Percentiles rank a stretch among this genome's conserved stretches.
Conservation (phyloP, 2,329 filamentous ascomycete species). For the Cercospora sp. region DNA sequence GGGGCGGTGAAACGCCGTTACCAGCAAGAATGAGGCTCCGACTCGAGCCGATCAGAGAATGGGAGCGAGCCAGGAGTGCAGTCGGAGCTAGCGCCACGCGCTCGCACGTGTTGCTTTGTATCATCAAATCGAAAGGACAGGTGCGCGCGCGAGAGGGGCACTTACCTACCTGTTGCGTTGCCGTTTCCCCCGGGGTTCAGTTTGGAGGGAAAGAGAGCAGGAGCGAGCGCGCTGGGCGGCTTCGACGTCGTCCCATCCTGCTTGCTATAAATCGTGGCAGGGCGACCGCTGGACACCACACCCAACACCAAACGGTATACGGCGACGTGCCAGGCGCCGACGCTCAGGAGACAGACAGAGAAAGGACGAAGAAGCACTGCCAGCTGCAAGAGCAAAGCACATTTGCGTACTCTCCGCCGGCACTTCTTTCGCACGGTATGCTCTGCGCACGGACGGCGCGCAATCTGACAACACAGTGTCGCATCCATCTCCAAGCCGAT, state of each 20-base stretch:
- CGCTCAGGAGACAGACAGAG: background rate
- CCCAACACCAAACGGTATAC: background rate
- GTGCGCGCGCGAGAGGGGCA: background rate
- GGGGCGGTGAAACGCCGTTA: background rate
- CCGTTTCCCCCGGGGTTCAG: too few relatives aligned
- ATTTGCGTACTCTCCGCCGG: background rate
- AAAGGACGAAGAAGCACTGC: background rate
- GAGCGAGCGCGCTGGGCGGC: too few relatives aligned
- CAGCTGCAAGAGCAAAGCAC: background rate
- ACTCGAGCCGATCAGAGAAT: background rate
- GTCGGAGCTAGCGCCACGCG: background rate
- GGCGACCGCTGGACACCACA: background rate
- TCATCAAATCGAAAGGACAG: too few relatives aligned
- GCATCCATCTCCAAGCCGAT: background rate
- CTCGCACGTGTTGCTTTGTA: background rate
- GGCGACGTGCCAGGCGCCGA: background rate
- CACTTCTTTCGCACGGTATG: background rate
- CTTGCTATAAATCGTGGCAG: background rate
- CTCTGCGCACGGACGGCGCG: background rate
- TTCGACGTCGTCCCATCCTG: background rate
- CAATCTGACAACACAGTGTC: background rate
- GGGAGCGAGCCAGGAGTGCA: background rate
- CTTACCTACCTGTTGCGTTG: background rate
- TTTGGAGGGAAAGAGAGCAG: background rate
- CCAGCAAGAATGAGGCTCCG: background rate